Base-by-base conservation (phyloP, 371 early-diverging fungal genomes). In the Rhizopus delemar region DNA sequence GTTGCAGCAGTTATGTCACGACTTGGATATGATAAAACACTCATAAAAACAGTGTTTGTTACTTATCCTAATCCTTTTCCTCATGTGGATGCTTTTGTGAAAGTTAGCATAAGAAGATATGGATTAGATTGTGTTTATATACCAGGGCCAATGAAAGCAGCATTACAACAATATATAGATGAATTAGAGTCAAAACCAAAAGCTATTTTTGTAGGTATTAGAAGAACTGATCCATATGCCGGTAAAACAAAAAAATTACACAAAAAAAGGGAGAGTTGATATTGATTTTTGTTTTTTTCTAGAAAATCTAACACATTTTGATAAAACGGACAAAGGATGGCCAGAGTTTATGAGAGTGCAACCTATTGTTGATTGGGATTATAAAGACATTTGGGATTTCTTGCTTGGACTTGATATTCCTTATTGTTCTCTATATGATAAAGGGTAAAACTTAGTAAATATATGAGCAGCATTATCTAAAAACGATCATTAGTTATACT, bases 321-420 rank as follows among this genome's bases (percentile, higher is more conserved):
- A 83, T 50, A 81, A 84, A 32, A 93, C 94, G 9, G 95, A 96
- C 74, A 72, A 81, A 34, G 94, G 87, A 57, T 98, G 98, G 97
- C 97, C 98, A 35, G 69, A 75, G 32, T 85, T 94, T 61, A 92
- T 95, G 90, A 88, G 98, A 11, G 87, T 96, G 2, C 91, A 95
- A 59, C 97, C 98, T 5, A 88, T 98, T 28, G 72, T 98, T 29
- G 90, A 96, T 70, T 96, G 96, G 97, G 64, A 78, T 32, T 97
- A 93, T 64, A 80, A 81, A 35, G 86, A 90, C 36, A 78, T 98
- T 38, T 98, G 98, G 98, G 81, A 78, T 5, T 93, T 87, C 62
- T 73, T 97, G 60, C 68, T 72, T 15, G 55, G 59, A 28, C 69
- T 89, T n/a, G 71, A 77, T 28, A 85, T 96, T 41, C 91, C 89